These are phyloP conservation scores for Cladosporium oxysporum DNA, from an alignment of 2,329 filamentous ascomycete genomes.

Conservation along the genomic window DNA sequence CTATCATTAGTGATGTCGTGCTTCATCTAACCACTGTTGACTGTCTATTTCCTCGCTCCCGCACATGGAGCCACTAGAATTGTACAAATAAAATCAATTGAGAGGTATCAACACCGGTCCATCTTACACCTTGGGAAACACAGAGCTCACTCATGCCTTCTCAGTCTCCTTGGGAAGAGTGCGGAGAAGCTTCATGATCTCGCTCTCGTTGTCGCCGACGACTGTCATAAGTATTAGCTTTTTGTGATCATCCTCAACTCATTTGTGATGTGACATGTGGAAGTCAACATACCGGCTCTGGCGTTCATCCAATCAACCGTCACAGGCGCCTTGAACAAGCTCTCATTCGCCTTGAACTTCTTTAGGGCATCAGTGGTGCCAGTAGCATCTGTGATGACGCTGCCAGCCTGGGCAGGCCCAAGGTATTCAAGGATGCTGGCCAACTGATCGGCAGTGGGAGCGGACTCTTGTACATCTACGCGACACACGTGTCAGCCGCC, in stretches of 20 bases:
- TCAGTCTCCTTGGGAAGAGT: constrained; percentile 46
- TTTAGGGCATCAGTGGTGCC: constrained; percentile 76
- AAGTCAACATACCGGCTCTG: constrained; percentile 59
- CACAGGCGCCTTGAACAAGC: constrained; percentile 73
- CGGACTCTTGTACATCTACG: constrained; percentile 71
- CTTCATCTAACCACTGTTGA: neutral
- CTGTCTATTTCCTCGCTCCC: neutral
- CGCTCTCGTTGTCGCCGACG: constrained; percentile 77
- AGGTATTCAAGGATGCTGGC: constrained; percentile 83
- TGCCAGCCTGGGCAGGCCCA: constrained; percentile 60
- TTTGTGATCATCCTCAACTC: neutral
- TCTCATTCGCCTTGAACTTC: constrained; percentile 69
- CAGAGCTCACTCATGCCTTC: constrained; percentile 24
- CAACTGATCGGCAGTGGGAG: constrained; percentile 80
- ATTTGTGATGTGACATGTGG: neutral
- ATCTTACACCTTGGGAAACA: constrained; percentile 2
- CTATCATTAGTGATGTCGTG: neutral
- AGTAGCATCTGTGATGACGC: constrained; percentile 73
- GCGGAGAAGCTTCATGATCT: constrained; percentile 72
- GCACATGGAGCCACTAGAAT: neutral
- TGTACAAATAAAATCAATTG: constrained; percentile 12
- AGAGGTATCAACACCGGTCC: constrained; percentile 16
- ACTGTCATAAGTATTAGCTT: constrained; percentile 42
- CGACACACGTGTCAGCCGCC: neutral
- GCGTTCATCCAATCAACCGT: constrained; percentile 96